phyloP scores from a whole-genome alignment of 371 early-diverging fungal genomes.

The Zychaea mexicana region DNA sequence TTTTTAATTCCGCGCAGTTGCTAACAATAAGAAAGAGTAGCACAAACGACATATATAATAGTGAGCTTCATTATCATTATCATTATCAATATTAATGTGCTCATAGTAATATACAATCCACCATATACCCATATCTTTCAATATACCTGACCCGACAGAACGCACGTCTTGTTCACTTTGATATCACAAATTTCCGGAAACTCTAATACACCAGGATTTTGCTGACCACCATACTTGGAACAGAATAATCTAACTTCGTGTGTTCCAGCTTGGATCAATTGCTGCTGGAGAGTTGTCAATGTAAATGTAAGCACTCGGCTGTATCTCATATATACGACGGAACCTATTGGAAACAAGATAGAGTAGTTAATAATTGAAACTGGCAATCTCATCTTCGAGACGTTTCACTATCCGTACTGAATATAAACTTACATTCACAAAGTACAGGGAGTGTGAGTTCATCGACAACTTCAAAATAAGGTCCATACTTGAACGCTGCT shows the following conservation, averaged over 20 bases:
- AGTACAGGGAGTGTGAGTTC: neutral
- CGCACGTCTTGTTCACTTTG: constrained; percentile 38
- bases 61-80: neutral
- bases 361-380: too few species aligned
- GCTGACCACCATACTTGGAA: neutral
- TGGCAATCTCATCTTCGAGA: too few species aligned
- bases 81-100: too few species aligned
- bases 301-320: neutral
- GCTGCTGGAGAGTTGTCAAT: neutral
- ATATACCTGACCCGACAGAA: constrained; percentile 52
- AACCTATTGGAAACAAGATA: too few species aligned
- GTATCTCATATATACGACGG: too few species aligned
- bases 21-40: too few species aligned
- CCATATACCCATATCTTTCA: too few species aligned
- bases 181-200: constrained; percentile 24
- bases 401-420: too few species aligned
- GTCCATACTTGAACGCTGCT: neutral
- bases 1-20: constrained; percentile 58
- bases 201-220: constrained; percentile 2
- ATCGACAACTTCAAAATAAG: neutral
- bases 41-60: neutral
- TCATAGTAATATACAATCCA: constrained; percentile 15
- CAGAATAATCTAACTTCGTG: neutral
- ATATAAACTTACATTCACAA: too few species aligned
- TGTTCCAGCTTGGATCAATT: neutral